Base-by-base conservation (phyloP, 148 eudicot genomes). In the Cornus controversa region DNA sequence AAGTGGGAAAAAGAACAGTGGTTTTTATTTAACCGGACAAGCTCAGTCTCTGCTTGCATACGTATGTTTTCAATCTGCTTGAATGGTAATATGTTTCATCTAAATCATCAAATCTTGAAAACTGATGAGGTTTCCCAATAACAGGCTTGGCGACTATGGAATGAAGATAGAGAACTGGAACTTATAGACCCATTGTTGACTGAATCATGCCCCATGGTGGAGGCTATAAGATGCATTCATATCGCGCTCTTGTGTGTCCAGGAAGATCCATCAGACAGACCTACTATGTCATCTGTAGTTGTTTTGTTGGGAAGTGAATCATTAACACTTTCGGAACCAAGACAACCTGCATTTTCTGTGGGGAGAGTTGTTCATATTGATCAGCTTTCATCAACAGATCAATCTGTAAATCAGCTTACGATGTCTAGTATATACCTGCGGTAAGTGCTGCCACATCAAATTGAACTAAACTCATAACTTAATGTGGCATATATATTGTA, bases 91-190 rank as follows among this genome's bases (percentile, higher is more conserved):
- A 40, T 9, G 10, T 2, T 50, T 50, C 57, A 13, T 13, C 57
- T 13, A 16, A 50, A 50, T 50, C 10, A 6, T 40, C 57, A 13
- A 50, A 50, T 16, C 1, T 50, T 1, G 20, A 5, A 15, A 16
- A 50, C 57, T 50, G 20, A 50, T 50, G 57, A 11, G 2, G 15
- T 15, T 16, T 50, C 57, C 10, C 53, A 47, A 47, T 36, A 8
- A 64, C 78, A 72, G 75, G 75, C 75, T 2, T 72, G 75, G 75
- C 27, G 57, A 15, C 10, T 72, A 9, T 72, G 75, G 75, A 28
- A 72, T 42, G 58, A 27, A 27, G 75, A 27, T 4, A 53, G 75
- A 57, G 64, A 26, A 23, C 15, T 72, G 22, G 75, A 72, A 29
- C 20, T 72, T 8, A 28, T 54, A 18, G 73, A 70, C 2, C 27